Base-by-base conservation (phyloP, 768 basidiomycete genomes). In the Termitomyces sp. region DNA sequence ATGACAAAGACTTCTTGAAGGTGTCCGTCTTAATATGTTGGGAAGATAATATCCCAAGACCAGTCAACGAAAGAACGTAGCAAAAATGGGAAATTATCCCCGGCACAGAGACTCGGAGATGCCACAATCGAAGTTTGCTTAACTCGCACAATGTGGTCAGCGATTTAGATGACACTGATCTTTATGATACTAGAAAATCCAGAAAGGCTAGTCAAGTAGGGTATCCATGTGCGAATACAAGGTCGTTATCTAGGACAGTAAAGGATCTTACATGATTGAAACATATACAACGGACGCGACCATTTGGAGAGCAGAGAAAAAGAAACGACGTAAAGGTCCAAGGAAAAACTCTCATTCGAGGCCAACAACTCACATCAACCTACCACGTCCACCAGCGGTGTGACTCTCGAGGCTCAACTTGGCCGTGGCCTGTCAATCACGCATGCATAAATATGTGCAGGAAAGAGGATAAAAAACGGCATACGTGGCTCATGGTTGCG, bases 401-500 rank as follows among this genome's bases (percentile, higher is more conserved):
- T 3, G 55, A 15, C 2, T 55, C 40, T 12, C 39, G 55, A 33
- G 40, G 55, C 18, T 33, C 40, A 32, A 18, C 40, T 44, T 33
- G 40, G 7, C 44, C 55, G 13, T 4, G 55, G 12, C 55, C 55
- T 55, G n/a, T 42, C 1, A 18, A 11, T 8, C 7, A 13, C 12
- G 32, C 28, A 32, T 20, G 22, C 6, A 38, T 42, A 9, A 42
- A 40, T 13, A 40, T 15, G 12, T 11, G 36, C 13, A 24, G 20
- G 3, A 12, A 39, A 51, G 11, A 7, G 20, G 15, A 15, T 38
- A 40, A 45, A 42, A 50, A 20, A 48, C 36, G 32, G 58, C 58
- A 24, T 59, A 65, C 65, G 59, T 32, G 54, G 52, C 32, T 61
- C 62, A 53, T 58, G 65, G 53, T 59, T 28, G 28, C 64, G 59